These are phyloP conservation scores for Juglanconis sp. DNA, from an alignment of 2,329 filamentous ascomycete genomes.

Conservation along the genomic window DNA sequence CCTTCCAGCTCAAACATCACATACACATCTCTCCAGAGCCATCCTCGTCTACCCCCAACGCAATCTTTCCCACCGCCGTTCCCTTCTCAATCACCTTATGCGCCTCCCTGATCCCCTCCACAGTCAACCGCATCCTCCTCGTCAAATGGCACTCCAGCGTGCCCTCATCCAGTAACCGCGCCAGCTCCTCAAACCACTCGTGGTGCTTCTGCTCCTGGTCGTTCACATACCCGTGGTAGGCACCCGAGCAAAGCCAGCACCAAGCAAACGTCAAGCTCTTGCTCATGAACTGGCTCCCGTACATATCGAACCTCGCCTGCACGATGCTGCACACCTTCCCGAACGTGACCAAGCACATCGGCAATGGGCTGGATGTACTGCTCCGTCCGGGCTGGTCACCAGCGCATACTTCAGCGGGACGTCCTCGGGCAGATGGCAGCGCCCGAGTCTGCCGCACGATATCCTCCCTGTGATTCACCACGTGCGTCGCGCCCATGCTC, in stretches of 20 bases:
- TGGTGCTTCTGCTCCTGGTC: slow-evolving; percentile 37
- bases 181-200: slow-evolving; percentile 35
- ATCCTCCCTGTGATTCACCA: slow-evolving; percentile 39
- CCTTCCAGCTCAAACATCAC: not conserved
- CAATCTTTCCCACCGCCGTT: slow-evolving; percentile 35
- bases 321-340: slow-evolving; percentile 44
- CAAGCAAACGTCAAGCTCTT: slow-evolving; percentile 41
- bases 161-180: slow-evolving; percentile 31
- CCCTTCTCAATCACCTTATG: slow-evolving; percentile 36
- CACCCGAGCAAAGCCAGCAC: slow-evolving; percentile 38
- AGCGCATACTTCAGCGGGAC: slow-evolving; percentile 39
- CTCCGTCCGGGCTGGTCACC: slow-evolving; percentile 37
- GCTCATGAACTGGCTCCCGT: slow-evolving; percentile 43
- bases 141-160: slow-evolving; percentile 36
- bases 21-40: slow-evolving; percentile 19
- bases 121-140: slow-evolving; percentile 31
- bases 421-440: slow-evolving; percentile 28
- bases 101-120: slow-evolving; percentile 35
- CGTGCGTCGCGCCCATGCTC: slow-evolving; percentile 40
- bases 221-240: slow-evolving; percentile 31
- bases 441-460: slow-evolving; percentile 34
- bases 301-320: slow-evolving; percentile 40
- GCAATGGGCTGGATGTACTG: slow-evolving; percentile 36
- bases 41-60: slow-evolving; percentile 28
- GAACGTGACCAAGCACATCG: slow-evolving; percentile 38